phyloP scores from a whole-genome alignment of 495 filamentous ascomycete species.

The Daldinia grandis region DNA sequence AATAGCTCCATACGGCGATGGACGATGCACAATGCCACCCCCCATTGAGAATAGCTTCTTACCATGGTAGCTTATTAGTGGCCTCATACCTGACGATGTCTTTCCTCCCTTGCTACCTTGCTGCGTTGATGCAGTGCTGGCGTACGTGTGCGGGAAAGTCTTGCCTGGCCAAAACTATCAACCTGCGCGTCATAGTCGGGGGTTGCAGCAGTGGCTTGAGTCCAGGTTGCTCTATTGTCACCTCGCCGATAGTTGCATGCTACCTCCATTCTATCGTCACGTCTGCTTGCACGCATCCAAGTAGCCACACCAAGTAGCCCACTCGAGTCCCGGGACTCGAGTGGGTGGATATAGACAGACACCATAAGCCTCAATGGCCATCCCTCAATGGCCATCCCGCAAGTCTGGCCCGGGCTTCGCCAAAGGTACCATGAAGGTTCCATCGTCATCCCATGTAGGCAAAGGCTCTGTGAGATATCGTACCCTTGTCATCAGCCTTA shows the following conservation, averaged over 20 bases:
- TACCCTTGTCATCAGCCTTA: constrained; percentile 37
- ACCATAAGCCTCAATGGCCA: constrained; percentile 24
- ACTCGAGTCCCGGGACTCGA: neutral
- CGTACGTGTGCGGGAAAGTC: constrained; percentile 21
- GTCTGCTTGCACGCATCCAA: neutral
- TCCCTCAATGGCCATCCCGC: constrained; percentile 5
- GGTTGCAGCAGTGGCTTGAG: constrained; percentile 38
- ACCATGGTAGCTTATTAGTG: constrained; percentile 1
- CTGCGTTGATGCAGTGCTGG: constrained; percentile 3
- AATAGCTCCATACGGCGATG: constrained; percentile 3
- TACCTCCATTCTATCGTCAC: constrained; percentile 7
- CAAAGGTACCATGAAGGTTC: constrained; percentile 23
- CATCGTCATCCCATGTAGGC: constrained; percentile 14
- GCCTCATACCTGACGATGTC: constrained; percentile 12
- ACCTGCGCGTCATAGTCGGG: constrained; percentile 15
- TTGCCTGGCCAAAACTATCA: constrained; percentile 16
- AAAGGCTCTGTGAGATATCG: constrained; percentile 10
- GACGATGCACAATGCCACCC: constrained; percentile 6
- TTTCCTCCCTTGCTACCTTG: constrained; percentile 1
- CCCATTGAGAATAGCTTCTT: constrained; percentile 2
- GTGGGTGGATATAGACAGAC: constrained; percentile 22
- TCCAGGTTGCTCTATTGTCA: constrained; percentile 38
- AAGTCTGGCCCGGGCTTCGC: constrained; percentile 17
- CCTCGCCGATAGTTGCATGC: constrained; percentile 21
- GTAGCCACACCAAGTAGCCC: neutral